Conservation (phyloP, 768 basidiomycete genomes). For the Gymnopilus dilepis region DNA sequence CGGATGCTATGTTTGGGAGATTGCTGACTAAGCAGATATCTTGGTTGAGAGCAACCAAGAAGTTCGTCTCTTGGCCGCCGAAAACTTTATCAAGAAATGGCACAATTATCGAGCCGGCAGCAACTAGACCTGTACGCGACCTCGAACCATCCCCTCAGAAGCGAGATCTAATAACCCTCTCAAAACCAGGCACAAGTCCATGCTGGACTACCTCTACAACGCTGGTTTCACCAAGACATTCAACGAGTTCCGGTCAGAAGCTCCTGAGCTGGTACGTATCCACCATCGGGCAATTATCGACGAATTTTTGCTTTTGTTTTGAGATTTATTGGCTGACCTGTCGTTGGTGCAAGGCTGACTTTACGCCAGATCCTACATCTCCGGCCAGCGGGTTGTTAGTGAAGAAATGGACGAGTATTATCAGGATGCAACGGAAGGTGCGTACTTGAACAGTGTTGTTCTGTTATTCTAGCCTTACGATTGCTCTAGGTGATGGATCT, state of each 20-base stretch:
- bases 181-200: slow-evolving; percentile 69
- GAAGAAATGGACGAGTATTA: slow-evolving; percentile 98
- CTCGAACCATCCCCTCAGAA: slow-evolving; percentile 2
- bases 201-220: slow-evolving; percentile 77
- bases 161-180: slow-evolving; percentile 17
- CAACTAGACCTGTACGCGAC: slow-evolving; percentile 35
- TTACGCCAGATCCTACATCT: slow-evolving; percentile 84
- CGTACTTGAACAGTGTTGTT: slow-evolving; percentile 14
- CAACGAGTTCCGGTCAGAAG: slow-evolving; percentile 43
- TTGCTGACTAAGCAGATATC: slow-evolving; percentile 8
- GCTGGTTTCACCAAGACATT: slow-evolving; percentile 69
- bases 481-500: slow-evolving; percentile 87
- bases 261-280: slow-evolving; percentile 31
- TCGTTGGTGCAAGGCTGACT: slow-evolving; percentile 51
- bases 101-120: slow-evolving; percentile 34
- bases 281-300: not conserved
- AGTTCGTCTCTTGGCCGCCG: not conserved
- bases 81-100: slow-evolving; percentile 21
- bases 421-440: slow-evolving; percentile 94
- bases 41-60: not conserved
- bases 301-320: slow-evolving; percentile 1
- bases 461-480: slow-evolving; percentile 11
- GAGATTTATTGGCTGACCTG: slow-evolving; percentile 30
- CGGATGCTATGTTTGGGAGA: slow-evolving; percentile 4
- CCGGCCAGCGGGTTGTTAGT: slow-evolving; percentile 87